phyloP scores from a whole-genome alignment of 805 yeast species.

The Maudiozyma bulderi region DNA sequence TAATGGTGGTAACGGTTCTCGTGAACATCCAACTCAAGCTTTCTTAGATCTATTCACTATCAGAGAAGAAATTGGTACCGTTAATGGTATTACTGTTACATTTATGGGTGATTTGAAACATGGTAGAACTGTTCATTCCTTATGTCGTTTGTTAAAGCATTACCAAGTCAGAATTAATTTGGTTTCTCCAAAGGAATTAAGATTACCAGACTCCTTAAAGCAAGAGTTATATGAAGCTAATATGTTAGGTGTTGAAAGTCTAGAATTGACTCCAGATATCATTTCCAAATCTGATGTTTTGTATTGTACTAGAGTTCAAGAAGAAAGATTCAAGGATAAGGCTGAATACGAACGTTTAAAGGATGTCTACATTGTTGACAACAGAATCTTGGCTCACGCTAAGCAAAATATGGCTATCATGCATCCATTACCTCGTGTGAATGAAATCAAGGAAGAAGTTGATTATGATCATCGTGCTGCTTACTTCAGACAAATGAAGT shows the following conservation, averaged over 20 bases:
- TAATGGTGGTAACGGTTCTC: constrained; percentile 96
- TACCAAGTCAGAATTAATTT: constrained; percentile 90
- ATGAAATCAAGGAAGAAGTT: constrained; percentile 94
- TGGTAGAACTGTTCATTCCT: constrained; percentile 97
- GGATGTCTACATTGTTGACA: constrained; percentile 87
- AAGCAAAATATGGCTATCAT: constrained; percentile 97
- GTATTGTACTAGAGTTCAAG: constrained; percentile 96
- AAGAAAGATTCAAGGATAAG: constrained; percentile 78
- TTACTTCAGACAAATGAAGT: constrained; percentile 98
- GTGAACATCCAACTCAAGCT: constrained; percentile 99
- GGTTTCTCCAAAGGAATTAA: constrained; percentile 82
- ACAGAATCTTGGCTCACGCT: constrained; percentile 81
- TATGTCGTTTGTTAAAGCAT: constrained; percentile 79
- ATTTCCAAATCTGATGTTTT: constrained; percentile 87
- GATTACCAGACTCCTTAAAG: constrained; percentile 67
- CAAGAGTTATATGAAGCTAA: constrained; percentile 56
- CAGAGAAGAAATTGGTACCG: constrained; percentile 97
- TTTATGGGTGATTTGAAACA: constrained; percentile 98
- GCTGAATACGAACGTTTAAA: constrained; percentile 79
- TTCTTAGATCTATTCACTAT: constrained; percentile 94
- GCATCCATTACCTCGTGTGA: constrained; percentile 98
- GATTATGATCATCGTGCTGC: constrained; percentile 99
- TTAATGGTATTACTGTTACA: constrained; percentile 93
- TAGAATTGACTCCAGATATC: constrained; percentile 71
- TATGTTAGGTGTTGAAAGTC: constrained; percentile 65